Base-by-base conservation (phyloP, 352 stramenopile genomes). In the Phytophthora vignae region DNA sequence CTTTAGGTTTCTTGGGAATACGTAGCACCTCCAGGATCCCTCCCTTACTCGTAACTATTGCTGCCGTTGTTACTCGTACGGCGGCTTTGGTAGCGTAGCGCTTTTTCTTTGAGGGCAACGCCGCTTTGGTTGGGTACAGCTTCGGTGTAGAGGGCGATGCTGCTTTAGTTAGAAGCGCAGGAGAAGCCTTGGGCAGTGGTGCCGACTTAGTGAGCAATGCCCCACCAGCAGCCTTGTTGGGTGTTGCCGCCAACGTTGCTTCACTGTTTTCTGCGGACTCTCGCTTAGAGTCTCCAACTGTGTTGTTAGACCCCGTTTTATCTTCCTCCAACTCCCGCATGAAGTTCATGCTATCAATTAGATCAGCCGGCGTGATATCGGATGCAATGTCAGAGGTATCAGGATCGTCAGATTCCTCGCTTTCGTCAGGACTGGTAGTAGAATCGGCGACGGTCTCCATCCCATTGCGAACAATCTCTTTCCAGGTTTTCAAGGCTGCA, bases 401-500 rank as follows among this genome's bases (percentile, higher is more conserved):
- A 5, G 42, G 42, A 49, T 49, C 42, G 17, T 49, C 42, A 4
- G 42, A 49, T 19, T 49, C 42, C 8, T 49, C 15, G 42, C 42
- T 11, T 22, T 49, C 42, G 7, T 22, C 5, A 49, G 17, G 42
- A 49, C 14, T 10, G 5, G 42, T 49, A 11, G 42, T 49, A 49
- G 17, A 49, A 49, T 19, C 42, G 1, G 42, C 42, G 17, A 49
- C 17, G 17, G 42, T 22, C 42, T 49, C 7, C 42, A 49, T 12
- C 5, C 42, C 42, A 10, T 4, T 49, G 1, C 15, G 55, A 27
- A 60, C 19, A 33, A 60, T 60, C 0, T 29, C 19, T 19, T 50
- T 60, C 55, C 55, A 60, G n/a, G 55, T 22, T 21, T 44, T 27
- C 33, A 60, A 60, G 19, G 55, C 55, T 9, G 33, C 55, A 17